Evolutionary conservation across 192 early-diverging fungal species (phyloP), one percentile per base, ranked within the genome.

Genomic region (Cetraspora pellucida): DNA sequence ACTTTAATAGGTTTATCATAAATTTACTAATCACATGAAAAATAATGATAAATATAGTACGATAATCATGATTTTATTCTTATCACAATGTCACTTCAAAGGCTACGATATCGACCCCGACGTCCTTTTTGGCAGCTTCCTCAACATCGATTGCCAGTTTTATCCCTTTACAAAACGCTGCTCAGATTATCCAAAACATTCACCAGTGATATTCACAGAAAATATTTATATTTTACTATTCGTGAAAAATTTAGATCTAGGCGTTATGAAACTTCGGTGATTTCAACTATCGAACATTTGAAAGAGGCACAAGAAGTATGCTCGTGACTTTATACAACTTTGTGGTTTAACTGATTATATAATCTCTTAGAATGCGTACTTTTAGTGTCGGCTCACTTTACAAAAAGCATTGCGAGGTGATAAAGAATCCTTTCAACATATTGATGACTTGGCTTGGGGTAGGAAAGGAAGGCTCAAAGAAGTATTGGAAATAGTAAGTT

Each of bases 81-180:
- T 57, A 21, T 17, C 23, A 28, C 13, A 60, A 61, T 61, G 59
- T 61, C 59, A 44, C 63, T 65, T 44, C 63, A 65, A 65, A 44
- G 43, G 14, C 43, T 65, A 28, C 31, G 63, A 52, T 30, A 17
- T 37, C 49, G 23, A 30, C 69, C 69, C 21, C 49, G 44, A 71
- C 17, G 69, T 28, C 82, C 79, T 49, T 83, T 83, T 74, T 83
- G 82, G 82, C 81, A 80, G 52, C 60, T 74, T 28, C 70, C 77
- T 13, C 78, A 60, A 19, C 82, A 83, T 46, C 46, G 82, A 17
- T 67, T 83, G 28, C 82, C 82, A 21, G 78, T 78, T 1, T 47
- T 83, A 49, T 77, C 77, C 19, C 70, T 83, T 44, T 83, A 83
- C 37, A 74, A 77, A 21, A 47, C 45, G 0, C 37, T 83, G 13